Evolutionary conservation across 2,329 filamentous ascomycete genomes (phyloP), one percentile per base, ranked within the genome.

Genomic region (Mycosphaerella sp.): DNA sequence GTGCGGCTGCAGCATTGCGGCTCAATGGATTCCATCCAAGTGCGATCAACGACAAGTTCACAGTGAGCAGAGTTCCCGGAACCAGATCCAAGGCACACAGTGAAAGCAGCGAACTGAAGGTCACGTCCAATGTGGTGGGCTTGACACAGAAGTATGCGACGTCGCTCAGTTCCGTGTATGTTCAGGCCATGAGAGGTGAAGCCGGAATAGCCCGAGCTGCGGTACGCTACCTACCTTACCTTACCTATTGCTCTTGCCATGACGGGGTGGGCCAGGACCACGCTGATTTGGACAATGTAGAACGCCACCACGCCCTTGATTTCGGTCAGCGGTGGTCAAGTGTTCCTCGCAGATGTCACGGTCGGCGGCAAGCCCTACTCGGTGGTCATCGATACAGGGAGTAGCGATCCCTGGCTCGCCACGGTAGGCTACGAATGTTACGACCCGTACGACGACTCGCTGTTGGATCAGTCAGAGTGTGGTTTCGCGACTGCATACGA

Each of bases 381-480:
- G 1, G 58, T 70, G 2, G 66, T 73, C 9, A 62, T 77, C 43
- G 75, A 77, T 51, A 76, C 73, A 2, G 75, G 74, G 9, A 74
- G 71, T 49, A 71, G 69, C 44, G 75, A 77, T 49, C 75, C 73
- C 1, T 77, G 74, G 70, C 59, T 76, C 1, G 64, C 69, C 3
- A 52, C 64, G 25, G 54, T 44, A 0, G 64, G 65, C 36, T 66
- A 63, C 42, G 27, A 53, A 34, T 66, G 64, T 54, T 50, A 54
- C 44, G 57, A 62, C 36, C 30, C 58, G 27, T 25, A 50, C 44
- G 44, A 53, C 45, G 30, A 57, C 25, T 16, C 50, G 14, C 32
- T 39, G 6, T 42, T 53, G 14, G 50, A 59, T 4, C 56, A 66
- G 41, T 44, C 49, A 13, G n/a, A 59, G 30, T 68, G 70, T 59